Percentiles rank a stretch among this genome's conserved stretches.
Conservation (phyloP, 345 rosid genomes). For the Adansonia digitata region DNA sequence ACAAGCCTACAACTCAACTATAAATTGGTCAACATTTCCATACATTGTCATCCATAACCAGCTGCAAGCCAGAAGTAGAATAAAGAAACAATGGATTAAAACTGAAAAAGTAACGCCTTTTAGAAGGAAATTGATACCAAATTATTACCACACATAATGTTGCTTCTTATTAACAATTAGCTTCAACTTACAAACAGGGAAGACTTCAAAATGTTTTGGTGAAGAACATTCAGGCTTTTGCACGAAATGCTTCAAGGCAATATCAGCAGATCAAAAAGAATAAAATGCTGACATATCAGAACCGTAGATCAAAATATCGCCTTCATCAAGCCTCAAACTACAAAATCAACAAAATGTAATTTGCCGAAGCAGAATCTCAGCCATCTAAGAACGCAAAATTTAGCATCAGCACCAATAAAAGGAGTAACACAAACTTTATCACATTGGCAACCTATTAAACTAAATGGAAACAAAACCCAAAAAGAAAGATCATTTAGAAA, state of each 20-base stretch:
- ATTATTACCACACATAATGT: neutral
- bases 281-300: neutral
- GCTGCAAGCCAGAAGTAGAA: neutral
- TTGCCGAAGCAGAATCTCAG: constrained; percentile 2
- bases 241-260: neutral
- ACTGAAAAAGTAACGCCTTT: neutral
- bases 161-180: neutral
- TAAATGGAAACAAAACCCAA: neutral
- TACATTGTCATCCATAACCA: neutral
- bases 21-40: neutral
- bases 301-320: constrained; percentile 2
- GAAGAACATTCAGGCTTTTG: constrained; percentile 1
- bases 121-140: neutral
- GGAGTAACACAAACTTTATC: neutral
- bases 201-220: neutral
- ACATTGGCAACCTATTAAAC: constrained; percentile 10
- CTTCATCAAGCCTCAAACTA: constrained; percentile 6
- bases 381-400: neutral
- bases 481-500: neutral
- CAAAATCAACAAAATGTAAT: constrained; percentile 7
- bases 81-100: neutral
- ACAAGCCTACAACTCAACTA: neutral
- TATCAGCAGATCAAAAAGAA: neutral
- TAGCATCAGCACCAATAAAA: constrained; percentile 7
- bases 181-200: neutral